Evolutionary conservation across 2,329 filamentous ascomycete genomes (phyloP).

Genomic region (Aquanectria penicillioides): DNA sequence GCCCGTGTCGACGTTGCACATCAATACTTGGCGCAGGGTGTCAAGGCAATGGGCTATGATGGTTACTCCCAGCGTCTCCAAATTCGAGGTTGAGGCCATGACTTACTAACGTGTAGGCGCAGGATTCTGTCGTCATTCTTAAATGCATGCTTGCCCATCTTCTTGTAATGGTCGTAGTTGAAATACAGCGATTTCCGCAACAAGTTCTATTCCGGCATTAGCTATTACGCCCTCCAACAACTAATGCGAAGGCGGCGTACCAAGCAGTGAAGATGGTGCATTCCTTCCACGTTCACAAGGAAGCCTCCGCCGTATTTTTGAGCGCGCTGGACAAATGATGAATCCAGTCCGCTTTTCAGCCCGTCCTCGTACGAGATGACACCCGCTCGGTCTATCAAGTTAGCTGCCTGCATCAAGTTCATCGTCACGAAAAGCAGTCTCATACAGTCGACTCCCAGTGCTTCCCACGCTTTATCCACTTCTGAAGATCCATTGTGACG

Average conservation of each 20-base stretch:
- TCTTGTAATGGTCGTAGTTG: constrained; percentile 68
- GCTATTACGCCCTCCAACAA: rapidly evolving
- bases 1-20: constrained; percentile 70
- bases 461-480: constrained; percentile 67
- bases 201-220: constrained; percentile 57
- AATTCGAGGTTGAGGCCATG: neutral
- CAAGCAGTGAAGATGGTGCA: constrained; percentile 68
- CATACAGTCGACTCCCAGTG: constrained; percentile 57
- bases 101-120: constrained; percentile 65
- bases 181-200: constrained; percentile 67
- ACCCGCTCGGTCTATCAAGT: constrained; percentile 53
- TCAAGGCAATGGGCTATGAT: constrained; percentile 64
- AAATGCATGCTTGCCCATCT: constrained; percentile 61
- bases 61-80: neutral
- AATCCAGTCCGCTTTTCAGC: constrained; percentile 58
- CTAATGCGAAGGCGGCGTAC: constrained; percentile 44
- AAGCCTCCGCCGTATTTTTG: constrained; percentile 67
- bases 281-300: constrained; percentile 65
- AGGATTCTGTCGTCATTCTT: constrained; percentile 64
- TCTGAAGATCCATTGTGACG: constrained; percentile 59
- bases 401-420: too few species aligned
- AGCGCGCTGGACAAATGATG: constrained; percentile 64
- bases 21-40: constrained; percentile 68
- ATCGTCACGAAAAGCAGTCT: rapidly evolving
- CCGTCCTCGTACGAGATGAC: constrained; percentile 62